These are phyloP conservation scores for Epicoccum sorghinum DNA, from an alignment of 2,329 filamentous ascomycete species.

Conservation along the genomic window DNA sequence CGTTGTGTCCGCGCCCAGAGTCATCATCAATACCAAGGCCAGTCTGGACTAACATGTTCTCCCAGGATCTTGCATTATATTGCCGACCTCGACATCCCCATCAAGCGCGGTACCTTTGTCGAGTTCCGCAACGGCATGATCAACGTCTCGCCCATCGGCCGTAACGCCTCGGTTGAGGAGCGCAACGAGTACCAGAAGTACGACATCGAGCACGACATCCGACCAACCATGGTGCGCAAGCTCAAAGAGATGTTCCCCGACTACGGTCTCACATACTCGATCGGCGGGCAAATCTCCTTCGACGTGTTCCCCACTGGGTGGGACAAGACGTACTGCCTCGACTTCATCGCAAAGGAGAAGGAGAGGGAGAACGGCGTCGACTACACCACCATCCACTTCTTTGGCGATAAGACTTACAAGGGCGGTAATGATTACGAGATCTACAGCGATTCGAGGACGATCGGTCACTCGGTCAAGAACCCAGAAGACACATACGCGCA, in stretches of 20 bases:
- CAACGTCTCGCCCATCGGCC: slow-evolving; percentile 81
- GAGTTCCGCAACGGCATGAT: slow-evolving; percentile 94
- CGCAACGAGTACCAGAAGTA: slow-evolving; percentile 81
- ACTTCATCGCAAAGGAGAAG: slow-evolving; percentile 83
- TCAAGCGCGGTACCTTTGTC: slow-evolving; percentile 84
- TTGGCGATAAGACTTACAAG: slow-evolving; percentile 90
- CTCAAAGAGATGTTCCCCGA: slow-evolving; percentile 83
- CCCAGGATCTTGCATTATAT: slow-evolving; percentile 73
- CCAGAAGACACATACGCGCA: slow-evolving; percentile 83
- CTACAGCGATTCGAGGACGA: slow-evolving; percentile 78
- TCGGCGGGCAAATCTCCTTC: slow-evolving; percentile 97
- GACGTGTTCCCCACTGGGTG: slow-evolving; percentile 96
- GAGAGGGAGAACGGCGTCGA: slow-evolving; percentile 67
- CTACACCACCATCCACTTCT: slow-evolving; percentile 94
- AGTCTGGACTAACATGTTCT: slow-evolving; percentile 41
- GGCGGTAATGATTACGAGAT: slow-evolving; percentile 98
- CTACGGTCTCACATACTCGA: slow-evolving; percentile 87
- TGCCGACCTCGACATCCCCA: slow-evolving; percentile 80
- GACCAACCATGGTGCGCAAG: slow-evolving; percentile 75
- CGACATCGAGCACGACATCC: slow-evolving; percentile 77
- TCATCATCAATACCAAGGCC: neutral
- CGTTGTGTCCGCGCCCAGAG: neutral
- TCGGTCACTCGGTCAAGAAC: slow-evolving; percentile 80
- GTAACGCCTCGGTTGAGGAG: slow-evolving; percentile 83
- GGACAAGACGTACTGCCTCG: slow-evolving; percentile 98